Base-by-base conservation (phyloP, 306 rosid genomes). In the Cicer chorassanicum region DNA sequence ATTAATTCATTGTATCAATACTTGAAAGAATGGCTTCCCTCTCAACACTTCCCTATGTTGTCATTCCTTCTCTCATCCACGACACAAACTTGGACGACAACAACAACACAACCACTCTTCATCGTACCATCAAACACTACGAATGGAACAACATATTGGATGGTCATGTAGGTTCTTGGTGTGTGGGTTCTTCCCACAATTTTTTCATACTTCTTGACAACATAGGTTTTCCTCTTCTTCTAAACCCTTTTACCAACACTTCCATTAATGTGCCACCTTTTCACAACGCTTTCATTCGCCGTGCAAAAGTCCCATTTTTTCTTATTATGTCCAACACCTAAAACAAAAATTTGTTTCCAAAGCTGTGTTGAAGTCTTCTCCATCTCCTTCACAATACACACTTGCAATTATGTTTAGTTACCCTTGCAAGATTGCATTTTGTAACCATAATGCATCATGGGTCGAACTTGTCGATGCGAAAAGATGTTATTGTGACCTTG, bases 111-210 rank as follows among this genome's bases (percentile, higher is more conserved):
- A 2, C 6, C 9, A 7, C 24, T 0, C 14, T 13, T 39, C 12
- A 75, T 48, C 61, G 70, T 8, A 16, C 5, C 36, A 13, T 68
- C 34, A 57, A 56, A 4, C 15, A 6, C 16, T 43, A n/a, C 11
- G 56, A 75, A 14, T 41, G 34, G 19, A 65, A 51, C 18, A 39
- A 39, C 64, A 65, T 75, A 65, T 21, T 75, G n/a, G 8, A 39
- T 8, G 43, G 6, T 21, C 29, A 39, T 13, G 5, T 5, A 6
- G 70, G 11, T 34, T 10, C 70, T 0, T 68, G 81, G 70, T 77
- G 76, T 19, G 36, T 77, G 11, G 81, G 76, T 1, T 77, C 76
- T 68, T 77, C 81, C n/a, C 11, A 13, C 21, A 68, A 45, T 16
- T 77, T 48, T 43, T 41, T 68, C 1, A 4, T 57, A 8, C 8